phyloP scores from a whole-genome alignment of 1,139 yeast genomes.

The Yamadazyma kanchanaburiensis region DNA sequence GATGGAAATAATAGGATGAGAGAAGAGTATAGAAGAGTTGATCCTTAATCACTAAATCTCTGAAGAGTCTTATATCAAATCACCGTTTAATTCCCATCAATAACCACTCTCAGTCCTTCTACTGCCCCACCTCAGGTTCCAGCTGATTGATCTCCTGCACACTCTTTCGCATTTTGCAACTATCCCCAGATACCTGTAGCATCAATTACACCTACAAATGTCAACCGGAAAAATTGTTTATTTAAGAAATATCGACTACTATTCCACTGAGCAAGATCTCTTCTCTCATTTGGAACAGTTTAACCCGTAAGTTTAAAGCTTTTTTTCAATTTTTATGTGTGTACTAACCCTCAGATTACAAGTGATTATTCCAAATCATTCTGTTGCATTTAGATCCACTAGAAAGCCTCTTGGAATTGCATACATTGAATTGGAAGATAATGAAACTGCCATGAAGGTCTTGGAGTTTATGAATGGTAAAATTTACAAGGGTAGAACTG shows the following conservation, averaged over 20 bases:
- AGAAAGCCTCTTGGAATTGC: constrained; percentile 60
- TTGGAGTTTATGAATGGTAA: constrained; percentile 38
- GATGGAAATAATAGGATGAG: not conserved
- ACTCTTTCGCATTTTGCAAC: constrained; percentile 3
- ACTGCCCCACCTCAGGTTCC: constrained; percentile 1
- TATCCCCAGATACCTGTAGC: constrained; percentile 1
- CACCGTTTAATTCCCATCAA: no score
- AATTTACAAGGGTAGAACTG: constrained; percentile 33
- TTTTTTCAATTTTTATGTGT: constrained; percentile 2
- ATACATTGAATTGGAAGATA: constrained; percentile 55
- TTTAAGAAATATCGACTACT: constrained; percentile 39
- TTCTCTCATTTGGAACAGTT: constrained; percentile 25
- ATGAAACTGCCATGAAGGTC: constrained; percentile 49
- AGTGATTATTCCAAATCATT: constrained; percentile 53
- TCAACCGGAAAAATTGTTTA: constrained; percentile 9
- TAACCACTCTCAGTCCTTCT: not conserved
- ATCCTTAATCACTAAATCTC: no score
- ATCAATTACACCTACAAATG: constrained; percentile 1
- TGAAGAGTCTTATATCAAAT: no score
- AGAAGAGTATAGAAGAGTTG: no score
- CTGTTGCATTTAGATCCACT: constrained; percentile 41
- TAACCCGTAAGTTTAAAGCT: constrained; percentile 14
- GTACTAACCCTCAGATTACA: constrained; percentile 21
- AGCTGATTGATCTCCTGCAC: no score
- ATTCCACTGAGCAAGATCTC: constrained; percentile 44